Evolutionary conservation across 179 eudicot species (phyloP).

Genomic region (Silene coronaria): DNA sequence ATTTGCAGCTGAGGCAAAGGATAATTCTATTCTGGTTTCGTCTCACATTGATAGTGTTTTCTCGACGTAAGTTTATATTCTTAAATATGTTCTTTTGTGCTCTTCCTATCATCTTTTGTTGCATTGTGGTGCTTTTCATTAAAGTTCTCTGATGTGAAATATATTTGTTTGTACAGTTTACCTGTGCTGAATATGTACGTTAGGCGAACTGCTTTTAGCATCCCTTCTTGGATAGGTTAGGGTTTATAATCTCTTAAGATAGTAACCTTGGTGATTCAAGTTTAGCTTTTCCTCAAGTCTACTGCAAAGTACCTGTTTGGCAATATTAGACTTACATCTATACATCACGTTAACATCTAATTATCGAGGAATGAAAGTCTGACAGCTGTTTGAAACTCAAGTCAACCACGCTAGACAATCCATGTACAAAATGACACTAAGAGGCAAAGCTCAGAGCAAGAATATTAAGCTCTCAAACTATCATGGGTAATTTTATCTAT

Average conservation of each 20-base stretch:
- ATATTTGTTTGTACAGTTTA: too few species aligned
- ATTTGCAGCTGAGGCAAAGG: slow-evolving; percentile 64
- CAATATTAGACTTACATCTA: slow-evolving; percentile 1
- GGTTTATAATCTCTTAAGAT: background rate
- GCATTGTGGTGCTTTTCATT: background rate
- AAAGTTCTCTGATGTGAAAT: too few species aligned
- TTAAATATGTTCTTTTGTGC: background rate
- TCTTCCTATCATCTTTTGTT: background rate
- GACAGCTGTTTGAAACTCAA: too few species aligned
- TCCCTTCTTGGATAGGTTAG: background rate
- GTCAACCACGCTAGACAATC: background rate
- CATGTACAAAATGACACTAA: too few species aligned
- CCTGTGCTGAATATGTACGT: too few species aligned
- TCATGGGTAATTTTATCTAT: too few species aligned
- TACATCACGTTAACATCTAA: background rate
- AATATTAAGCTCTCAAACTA: too few species aligned
- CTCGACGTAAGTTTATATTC: slow-evolving; percentile 51
- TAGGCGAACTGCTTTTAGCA: background rate
- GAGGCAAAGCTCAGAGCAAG: too few species aligned
- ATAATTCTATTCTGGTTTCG: slow-evolving; percentile 74
- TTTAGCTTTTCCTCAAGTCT: background rate
- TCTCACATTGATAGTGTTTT: slow-evolving; percentile 90
- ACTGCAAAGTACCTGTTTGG: background rate
- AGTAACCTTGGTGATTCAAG: background rate
- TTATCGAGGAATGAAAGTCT: background rate